Evolutionary conservation across 352 stramenopile species (phyloP).

Genomic region (Globisporangium cystogenes): DNA sequence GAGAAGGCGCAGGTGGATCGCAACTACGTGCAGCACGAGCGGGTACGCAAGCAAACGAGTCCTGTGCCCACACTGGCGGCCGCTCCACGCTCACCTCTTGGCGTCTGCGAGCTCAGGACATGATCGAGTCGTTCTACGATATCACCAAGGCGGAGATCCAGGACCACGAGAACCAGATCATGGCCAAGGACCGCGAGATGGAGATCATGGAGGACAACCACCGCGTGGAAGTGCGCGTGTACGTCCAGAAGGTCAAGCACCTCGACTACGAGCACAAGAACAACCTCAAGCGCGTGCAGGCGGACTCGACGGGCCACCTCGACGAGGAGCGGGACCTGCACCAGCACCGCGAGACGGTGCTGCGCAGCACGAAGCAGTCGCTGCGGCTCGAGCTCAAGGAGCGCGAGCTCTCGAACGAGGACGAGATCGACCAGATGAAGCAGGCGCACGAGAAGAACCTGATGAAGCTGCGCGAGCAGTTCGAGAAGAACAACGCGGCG

Average conservation of each 20-base stretch:
- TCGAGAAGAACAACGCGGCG: conserved; percentile 81
- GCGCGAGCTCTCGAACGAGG: conserved; percentile 79
- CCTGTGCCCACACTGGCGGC: too few species aligned
- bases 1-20: conserved; percentile 89
- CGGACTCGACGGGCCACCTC: conserved; percentile 55
- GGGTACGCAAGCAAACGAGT: conserved; percentile 45
- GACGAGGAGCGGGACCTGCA: conserved; percentile 78
- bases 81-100: too few species aligned
- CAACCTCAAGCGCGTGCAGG: conserved; percentile 85
- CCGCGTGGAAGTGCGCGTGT: conserved; percentile 89
- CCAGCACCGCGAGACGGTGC: conserved; percentile 45
- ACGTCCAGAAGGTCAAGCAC: conserved; percentile 95
- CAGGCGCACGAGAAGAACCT: conserved; percentile 91
- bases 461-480: conserved; percentile 88
- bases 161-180: conserved; percentile 89
- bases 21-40: conserved; percentile 95
- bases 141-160: conserved; percentile 91
- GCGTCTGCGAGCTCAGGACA: too few species aligned
- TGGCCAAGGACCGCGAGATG: conserved; percentile 93
- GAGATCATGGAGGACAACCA: conserved; percentile 96
- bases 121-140: conserved; percentile 95
- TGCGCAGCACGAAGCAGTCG: conserved; percentile 71
- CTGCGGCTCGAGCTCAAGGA: conserved; percentile 83
- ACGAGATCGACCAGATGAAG: conserved; percentile 88
- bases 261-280: conserved; percentile 94